Evolutionary conservation across 176 grass and related monocot species (phyloP).

Genomic region (Rhynchospora pubera): DNA sequence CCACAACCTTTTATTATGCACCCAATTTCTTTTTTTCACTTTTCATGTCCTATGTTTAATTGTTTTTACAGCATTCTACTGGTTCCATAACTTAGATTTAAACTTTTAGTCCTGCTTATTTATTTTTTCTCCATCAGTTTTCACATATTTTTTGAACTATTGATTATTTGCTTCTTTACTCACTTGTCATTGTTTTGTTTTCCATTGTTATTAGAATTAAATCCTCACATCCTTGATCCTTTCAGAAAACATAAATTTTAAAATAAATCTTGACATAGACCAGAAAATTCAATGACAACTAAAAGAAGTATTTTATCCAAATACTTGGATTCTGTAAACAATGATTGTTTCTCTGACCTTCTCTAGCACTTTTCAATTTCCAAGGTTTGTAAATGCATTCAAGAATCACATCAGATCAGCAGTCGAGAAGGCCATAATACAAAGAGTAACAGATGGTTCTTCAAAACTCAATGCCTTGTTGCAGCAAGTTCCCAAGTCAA

Average conservation of each 20-base stretch:
- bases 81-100: not conserved
- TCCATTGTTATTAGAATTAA: not conserved
- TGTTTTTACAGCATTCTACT: not conserved
- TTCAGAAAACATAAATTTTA: not conserved
- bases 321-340: not conserved
- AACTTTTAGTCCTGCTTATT: not conserved
- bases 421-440: slow-evolving; percentile 66
- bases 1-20: not conserved
- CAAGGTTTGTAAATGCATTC: slow-evolving; percentile 92
- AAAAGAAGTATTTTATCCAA: not conserved
- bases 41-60: not conserved
- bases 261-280: not conserved
- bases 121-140: not conserved
- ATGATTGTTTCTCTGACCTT: not conserved
- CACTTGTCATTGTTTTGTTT: not conserved
- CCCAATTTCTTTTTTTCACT: not conserved
- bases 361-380: slow-evolving; percentile 19
- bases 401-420: slow-evolving; percentile 74
- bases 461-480: slow-evolving; percentile 72
- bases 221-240: not conserved
- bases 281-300: not conserved
- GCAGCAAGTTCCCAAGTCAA: slow-evolving; percentile 60
- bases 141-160: not conserved
- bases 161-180: not conserved
- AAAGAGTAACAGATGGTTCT: slow-evolving; percentile 61